Conservation (phyloP, 2,329 filamentous ascomycete species). For the Pseudomassariella vexata region DNA sequence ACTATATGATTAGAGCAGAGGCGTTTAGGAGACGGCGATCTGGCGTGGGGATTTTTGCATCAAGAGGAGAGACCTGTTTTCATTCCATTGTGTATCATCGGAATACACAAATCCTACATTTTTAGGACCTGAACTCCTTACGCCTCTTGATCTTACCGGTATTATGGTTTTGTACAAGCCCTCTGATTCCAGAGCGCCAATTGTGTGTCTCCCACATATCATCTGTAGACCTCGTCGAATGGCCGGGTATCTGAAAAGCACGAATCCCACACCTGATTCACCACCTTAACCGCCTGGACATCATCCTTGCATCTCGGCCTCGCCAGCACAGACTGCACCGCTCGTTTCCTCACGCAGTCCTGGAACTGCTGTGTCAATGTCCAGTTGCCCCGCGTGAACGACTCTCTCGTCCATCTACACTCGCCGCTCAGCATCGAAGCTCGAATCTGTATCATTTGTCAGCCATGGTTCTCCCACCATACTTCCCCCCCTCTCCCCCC, state of each 20-base stretch:
- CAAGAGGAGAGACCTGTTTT: conserved; percentile 16
- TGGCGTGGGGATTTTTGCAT: conserved; percentile 14
- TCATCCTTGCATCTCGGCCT: conserved; percentile 80
- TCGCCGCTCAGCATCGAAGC: conserved; percentile 91
- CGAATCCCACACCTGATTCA: conserved; percentile 98
- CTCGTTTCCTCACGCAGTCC: conserved; percentile 78
- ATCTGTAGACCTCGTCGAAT: conserved; percentile 95
- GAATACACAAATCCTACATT: conserved; percentile 4
- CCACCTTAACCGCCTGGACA: conserved; percentile 76
- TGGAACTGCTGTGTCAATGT: conserved; percentile 89
- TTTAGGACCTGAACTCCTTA: conserved; percentile 3
- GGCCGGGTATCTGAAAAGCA: conserved; percentile 92
- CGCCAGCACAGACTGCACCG: conserved; percentile 71
- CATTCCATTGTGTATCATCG: conserved; percentile 6
- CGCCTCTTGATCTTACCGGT: conserved; percentile 1
- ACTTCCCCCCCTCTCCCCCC: too few species aligned
- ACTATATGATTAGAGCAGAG: conserved; percentile 13
- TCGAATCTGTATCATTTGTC: conserved; percentile 58
- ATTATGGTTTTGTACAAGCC: conserved; percentile 7
- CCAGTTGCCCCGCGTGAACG: conserved; percentile 80
- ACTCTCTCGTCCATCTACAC: conserved; percentile 83
- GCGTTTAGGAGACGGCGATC: conserved; percentile 9
- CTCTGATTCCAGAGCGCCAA: too few species aligned
- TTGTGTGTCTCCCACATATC: conserved; percentile 19
- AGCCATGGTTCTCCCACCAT: too few species aligned